Conservation (phyloP, 164 flowering plant genomes). For the Annona squamosa region DNA sequence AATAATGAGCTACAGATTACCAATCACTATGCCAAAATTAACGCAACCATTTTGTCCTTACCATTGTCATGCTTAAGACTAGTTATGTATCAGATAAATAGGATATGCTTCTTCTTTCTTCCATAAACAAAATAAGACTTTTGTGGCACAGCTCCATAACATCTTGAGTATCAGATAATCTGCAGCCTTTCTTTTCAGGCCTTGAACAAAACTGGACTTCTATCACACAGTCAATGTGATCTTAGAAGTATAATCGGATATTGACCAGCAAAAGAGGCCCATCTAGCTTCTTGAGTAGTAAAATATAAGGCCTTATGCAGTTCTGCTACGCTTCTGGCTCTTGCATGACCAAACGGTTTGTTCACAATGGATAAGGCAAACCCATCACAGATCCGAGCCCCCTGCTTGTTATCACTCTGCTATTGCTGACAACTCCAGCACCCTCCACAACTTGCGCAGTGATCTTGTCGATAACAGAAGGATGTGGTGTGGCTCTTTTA, state of each 20-base stretch:
- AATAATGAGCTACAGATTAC: not conserved
- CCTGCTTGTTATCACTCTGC: constrained; percentile 66
- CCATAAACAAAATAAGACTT: not conserved
- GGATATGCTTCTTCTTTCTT: not conserved
- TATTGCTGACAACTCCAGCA: constrained; percentile 73
- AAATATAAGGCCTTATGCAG: constrained; percentile 49
- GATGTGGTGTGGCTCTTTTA: constrained; percentile 56
- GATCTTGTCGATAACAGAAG: constrained; percentile 36
- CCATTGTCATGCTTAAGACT: not conserved
- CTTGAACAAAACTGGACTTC: no score
- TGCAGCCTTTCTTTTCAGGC: no score
- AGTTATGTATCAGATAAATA: not conserved
- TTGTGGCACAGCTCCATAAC: not conserved
- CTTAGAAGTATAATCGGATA: not conserved
- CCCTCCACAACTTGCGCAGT: constrained; percentile 29
- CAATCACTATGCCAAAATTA: not conserved
- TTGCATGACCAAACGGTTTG: constrained; percentile 71
- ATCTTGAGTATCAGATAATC: not conserved
- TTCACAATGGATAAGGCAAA: constrained; percentile 70
- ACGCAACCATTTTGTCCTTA: not conserved
- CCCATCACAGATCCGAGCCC: constrained; percentile 62
- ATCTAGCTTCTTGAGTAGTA: constrained; percentile 45
- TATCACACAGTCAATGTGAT: no score
- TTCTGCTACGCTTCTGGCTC: constrained; percentile 94
- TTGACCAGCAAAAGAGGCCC: not conserved